phyloP scores from a whole-genome alignment of 768 basidiomycete species.

The Dioszegia hungarica region DNA sequence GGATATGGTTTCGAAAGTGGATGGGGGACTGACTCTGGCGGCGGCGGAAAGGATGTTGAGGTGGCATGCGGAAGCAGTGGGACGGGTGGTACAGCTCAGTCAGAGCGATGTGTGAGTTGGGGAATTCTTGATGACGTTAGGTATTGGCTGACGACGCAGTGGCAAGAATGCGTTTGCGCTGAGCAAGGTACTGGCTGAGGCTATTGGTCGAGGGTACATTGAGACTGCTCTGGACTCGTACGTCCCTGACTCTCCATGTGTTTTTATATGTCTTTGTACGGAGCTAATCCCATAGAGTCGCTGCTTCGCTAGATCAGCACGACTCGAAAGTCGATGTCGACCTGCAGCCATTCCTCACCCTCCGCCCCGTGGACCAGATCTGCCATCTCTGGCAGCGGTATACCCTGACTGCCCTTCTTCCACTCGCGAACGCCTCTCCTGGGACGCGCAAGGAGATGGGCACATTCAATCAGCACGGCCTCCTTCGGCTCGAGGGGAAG shows the following conservation, averaged over 20 bases:
- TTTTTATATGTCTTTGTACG: background rate
- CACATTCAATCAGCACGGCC: constrained; percentile 80
- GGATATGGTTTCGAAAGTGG: constrained; percentile 70
- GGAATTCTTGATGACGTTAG: no score
- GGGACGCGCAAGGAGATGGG: constrained; percentile 77
- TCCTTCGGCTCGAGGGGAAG: constrained; percentile 76
- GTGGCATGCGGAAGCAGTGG: constrained; percentile 97
- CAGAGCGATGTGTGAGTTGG: constrained; percentile 73
- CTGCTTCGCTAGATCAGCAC: constrained; percentile 63
- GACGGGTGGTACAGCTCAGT: constrained; percentile 86
- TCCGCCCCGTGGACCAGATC: constrained; percentile 74
- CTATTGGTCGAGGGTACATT: constrained; percentile 73
- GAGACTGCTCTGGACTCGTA: constrained; percentile 91
- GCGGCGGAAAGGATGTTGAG: constrained; percentile 84
- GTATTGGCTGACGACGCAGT: constrained; percentile 51
- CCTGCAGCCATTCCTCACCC: constrained; percentile 61
- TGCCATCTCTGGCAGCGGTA: constrained; percentile 98
- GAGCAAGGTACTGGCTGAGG: constrained; percentile 77
- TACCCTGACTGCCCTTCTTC: constrained; percentile 80
- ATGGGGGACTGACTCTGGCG: constrained; percentile 70
- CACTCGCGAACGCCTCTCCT: constrained; percentile 70
- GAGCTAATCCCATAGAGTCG: constrained; percentile 54
- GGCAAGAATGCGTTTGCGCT: constrained; percentile 83
- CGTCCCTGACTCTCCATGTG: constrained; percentile 43
- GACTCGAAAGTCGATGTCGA: constrained; percentile 78